Evolutionary conservation across 2,329 filamentous ascomycete species (phyloP).

Genomic region (Pseudogymnoascus destructans): DNA sequence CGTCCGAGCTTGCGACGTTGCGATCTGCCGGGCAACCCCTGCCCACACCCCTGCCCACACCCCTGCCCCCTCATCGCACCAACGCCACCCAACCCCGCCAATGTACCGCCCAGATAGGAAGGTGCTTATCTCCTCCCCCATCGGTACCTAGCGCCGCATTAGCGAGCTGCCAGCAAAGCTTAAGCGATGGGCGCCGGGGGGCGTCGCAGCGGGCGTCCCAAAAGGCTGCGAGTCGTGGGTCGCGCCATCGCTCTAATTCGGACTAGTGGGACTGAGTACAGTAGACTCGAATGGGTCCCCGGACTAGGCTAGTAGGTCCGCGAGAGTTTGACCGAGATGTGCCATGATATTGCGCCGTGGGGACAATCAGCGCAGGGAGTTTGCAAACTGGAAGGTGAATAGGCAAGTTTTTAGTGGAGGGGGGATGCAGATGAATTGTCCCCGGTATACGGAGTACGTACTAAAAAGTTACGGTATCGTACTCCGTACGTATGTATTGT

Average conservation of each 20-base stretch:
- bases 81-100: not conserved
- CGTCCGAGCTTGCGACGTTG: not conserved
- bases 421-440: not conserved
- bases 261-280: not conserved
- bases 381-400: not conserved
- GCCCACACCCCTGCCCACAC: not conserved
- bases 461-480: not conserved
- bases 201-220: not conserved
- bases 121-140: not conserved
- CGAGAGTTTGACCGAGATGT: not conserved
- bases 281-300: no score
- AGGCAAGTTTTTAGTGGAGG: not conserved
- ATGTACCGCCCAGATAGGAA: not conserved
- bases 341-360: not conserved
- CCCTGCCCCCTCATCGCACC: not conserved
- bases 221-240: not conserved
- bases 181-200: not conserved
- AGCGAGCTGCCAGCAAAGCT: not conserved
- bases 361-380: not conserved
- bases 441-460: not conserved
- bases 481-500: no score
- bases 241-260: not conserved
- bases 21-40: not conserved
- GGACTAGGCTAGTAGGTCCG: not conserved
- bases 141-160: not conserved